phyloP scores from a whole-genome alignment of 306 rosid genomes.

The Begonia fuchsioides region DNA sequence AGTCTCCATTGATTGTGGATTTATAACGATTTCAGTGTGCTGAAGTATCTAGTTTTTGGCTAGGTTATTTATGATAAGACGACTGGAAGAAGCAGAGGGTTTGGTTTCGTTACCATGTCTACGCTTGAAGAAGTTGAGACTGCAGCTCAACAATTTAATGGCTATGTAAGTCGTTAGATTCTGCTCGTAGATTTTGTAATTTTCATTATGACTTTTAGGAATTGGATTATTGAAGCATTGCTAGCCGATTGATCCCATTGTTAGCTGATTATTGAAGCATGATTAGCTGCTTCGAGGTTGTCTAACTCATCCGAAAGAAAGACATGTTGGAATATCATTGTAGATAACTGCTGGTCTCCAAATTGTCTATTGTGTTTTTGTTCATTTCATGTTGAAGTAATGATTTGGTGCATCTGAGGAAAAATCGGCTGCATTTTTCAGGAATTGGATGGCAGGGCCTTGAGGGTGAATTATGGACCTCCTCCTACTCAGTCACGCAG shows the following conservation, averaged over 20 bases:
- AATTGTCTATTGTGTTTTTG: too few relatives aligned
- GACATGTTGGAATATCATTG: too few relatives aligned
- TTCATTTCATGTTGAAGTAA: slow-evolving; percentile 2
- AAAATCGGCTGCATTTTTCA: slow-evolving; percentile 16
- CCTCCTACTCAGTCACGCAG: slow-evolving; percentile 33
- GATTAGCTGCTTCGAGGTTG: too few relatives aligned
- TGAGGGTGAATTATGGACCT: slow-evolving; percentile 87
- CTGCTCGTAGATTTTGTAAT: background rate
- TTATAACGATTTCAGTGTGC: background rate
- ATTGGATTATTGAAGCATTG: too few relatives aligned
- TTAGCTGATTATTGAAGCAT: too few relatives aligned
- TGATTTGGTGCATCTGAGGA: too few relatives aligned
- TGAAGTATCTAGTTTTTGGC: background rate
- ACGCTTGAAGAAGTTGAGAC: slow-evolving; percentile 47
- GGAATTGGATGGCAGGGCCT: slow-evolving; percentile 66
- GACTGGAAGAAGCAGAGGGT: slow-evolving; percentile 91
- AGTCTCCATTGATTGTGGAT: background rate
- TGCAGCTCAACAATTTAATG: slow-evolving; percentile 73
- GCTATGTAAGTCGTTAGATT: slow-evolving; percentile 55
- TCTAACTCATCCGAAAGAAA: too few relatives aligned
- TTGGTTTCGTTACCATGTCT: slow-evolving; percentile 95
- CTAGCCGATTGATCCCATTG: background rate
- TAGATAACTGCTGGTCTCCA: too few relatives aligned
- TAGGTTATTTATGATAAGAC: slow-evolving; percentile 78
- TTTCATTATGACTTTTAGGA: too few relatives aligned